Evolutionary conservation across 1,284 basidiomycete species (phyloP), one percentile per base, ranked within the genome.

Genomic region (Bondarzewia mesenterica): DNA sequence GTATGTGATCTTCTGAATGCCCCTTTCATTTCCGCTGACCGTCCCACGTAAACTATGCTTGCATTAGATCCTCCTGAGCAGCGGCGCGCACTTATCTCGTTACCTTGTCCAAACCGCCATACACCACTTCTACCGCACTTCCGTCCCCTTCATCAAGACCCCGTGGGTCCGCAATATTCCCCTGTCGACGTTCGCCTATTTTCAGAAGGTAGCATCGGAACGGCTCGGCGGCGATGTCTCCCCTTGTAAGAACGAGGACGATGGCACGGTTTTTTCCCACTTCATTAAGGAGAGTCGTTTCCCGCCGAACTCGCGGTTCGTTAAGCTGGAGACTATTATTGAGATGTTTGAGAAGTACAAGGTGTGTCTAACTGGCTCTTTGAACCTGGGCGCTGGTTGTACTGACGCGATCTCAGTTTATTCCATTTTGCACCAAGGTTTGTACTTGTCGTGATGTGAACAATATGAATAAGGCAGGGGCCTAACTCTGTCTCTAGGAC

Each of bases 81-180:
- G 82, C 58, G 84, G 84, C 50, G 85, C 83, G 47, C 82, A 84
- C 59, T 62, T 87, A 54, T 88, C 85, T 53, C 77, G 85, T 51
- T 88, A 88, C 64, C 73, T 88, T 49, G 72, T 81, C 39, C 85
- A 88, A 63, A 74, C 83, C 48, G 80, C 85, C 44, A 78, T 84
- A 47, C 83, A 86, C 51, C 85, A 88, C 59, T 85, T 79, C 60
- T 87, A 85, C 60, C 76, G 80, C 54, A 76, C 81, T 1, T 75
- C 78, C 54, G 68, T 78, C 22, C 81, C 83, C 27, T 88, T 85
- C 56, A 75, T 87, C 62, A 86, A 85, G 64, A 74, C 77, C 1
- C 67, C 68, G 21, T 88, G 85, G 85, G 81, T 81, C 52, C 76
- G 82, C 58, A 75, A 71, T 27, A 70, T 87, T 47, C 67, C 77